Evolutionary conservation across 2,329 filamentous ascomycete genomes (phyloP), one percentile per base, ranked within the genome.

Genomic region (Diplodia corticola): DNA sequence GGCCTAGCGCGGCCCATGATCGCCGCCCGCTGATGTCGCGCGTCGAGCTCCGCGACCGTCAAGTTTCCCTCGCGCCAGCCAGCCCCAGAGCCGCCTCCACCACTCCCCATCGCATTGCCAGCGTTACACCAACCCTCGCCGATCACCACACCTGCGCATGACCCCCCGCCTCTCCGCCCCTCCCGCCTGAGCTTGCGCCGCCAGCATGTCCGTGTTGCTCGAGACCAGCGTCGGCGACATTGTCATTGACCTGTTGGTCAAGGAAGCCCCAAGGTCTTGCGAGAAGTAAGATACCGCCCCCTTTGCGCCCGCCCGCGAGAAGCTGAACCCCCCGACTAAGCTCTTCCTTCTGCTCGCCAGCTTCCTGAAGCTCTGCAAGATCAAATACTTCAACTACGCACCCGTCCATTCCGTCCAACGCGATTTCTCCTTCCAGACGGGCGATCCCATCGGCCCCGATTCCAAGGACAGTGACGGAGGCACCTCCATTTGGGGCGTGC

Each of bases 351-450:
- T 67, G 71, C 74, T 71, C 74, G 76, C 69, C 79, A 96, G 92
- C 85, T 98, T 99, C 79, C 83, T 99, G 66, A 98, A 99, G 85
- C 91, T 99, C 72, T 97, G 95, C 87, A 98, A 98, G 82, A 84
- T 93, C 80, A 99, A 97, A 82, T 99, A 98, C 82, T 99, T 97
- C 88, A 98, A 98, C 82, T 98, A 96, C 78, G 89, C 93, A 5
- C 95, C 94, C 28, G 82, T 98, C 64, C 92, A 97, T 81, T 93
- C 90, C 71, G 87, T 99, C 44, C 95, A 97, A 76, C 95, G 94
- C 77, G 89, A 92, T 79, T 98, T 97, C 80, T 96, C 93, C 68
- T 97, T 97, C 80, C 94, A 98, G 79, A 96, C 92, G 35, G 94
- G 94, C 76, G 95, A 98, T 74, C 94, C 94, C 13, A 88, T 98